Evolutionary conservation across 768 basidiomycete species (phyloP).

Genomic region (Mycena floridula): DNA sequence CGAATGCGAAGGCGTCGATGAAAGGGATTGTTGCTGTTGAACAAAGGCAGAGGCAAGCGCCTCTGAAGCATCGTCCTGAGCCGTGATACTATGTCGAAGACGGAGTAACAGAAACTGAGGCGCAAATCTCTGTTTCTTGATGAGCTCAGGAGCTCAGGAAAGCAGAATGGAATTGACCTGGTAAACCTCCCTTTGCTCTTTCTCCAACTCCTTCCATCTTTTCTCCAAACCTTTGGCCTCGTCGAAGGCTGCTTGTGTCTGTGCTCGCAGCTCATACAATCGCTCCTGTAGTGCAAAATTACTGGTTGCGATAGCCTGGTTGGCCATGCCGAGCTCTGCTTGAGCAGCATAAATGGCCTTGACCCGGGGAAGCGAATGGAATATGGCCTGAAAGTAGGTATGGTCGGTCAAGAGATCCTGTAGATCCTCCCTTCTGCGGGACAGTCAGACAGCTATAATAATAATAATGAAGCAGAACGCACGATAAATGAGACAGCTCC

Average conservation of each 20-base stretch:
- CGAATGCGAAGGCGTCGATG: constrained; percentile 14
- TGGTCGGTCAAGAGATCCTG: constrained; percentile 83
- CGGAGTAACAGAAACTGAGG: constrained; percentile 87
- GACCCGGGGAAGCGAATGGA: constrained; percentile 73
- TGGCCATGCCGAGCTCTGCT: constrained; percentile 73
- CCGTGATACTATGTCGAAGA: constrained; percentile 79
- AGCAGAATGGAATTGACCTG: constrained; percentile 45
- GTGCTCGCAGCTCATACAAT: constrained; percentile 68
- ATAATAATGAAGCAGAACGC: constrained; percentile 7
- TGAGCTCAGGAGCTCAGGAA: background rate
- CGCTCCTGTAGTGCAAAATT: constrained; percentile 73
- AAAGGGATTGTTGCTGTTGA: constrained; percentile 41
- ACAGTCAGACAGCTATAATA: background rate
- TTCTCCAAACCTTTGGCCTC: constrained; percentile 77
- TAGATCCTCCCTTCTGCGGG: constrained; percentile 85
- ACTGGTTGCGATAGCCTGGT: constrained; percentile 75
- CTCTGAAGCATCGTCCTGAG: constrained; percentile 89
- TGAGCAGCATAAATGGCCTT: constrained; percentile 72
- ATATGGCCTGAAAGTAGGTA: constrained; percentile 79
- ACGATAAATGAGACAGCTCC: constrained; percentile 71
- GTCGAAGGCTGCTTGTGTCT: constrained; percentile 85
- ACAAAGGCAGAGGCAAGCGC: constrained; percentile 79
- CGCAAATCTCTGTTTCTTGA: constrained; percentile 58
- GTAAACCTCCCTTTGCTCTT: constrained; percentile 84
- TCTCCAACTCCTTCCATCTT: constrained; percentile 82